Percentiles rank a stretch among this genome's conserved stretches.
phyloP scores from a whole-genome alignment of 1,284 basidiomycete genomes.

The Xerocomus cyaneibrunnescens region DNA sequence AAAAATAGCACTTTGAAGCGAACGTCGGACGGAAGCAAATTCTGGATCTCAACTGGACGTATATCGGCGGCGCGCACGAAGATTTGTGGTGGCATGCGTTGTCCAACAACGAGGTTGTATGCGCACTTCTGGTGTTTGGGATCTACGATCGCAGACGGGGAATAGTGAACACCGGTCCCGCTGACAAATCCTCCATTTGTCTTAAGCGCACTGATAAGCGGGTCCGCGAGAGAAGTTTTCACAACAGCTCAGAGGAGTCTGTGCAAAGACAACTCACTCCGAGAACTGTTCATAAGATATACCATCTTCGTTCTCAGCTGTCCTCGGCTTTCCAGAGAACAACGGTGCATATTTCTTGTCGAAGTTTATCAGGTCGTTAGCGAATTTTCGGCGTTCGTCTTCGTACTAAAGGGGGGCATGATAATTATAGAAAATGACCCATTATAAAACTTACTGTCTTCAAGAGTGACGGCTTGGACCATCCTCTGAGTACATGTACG shows the following conservation, averaged over 20 bases:
- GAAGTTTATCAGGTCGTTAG: slow-evolving; percentile 70
- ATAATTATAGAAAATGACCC: background rate
- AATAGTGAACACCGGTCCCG: slow-evolving; percentile 64
- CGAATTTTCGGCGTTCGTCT: background rate
- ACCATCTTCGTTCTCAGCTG: background rate
- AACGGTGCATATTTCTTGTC: background rate
- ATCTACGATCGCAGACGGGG: slow-evolving; percentile 50
- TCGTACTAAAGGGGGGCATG: slow-evolving; percentile 53
- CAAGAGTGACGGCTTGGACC: slow-evolving; percentile 63
- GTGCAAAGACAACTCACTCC: background rate
- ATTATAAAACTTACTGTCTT: slow-evolving; percentile 54
- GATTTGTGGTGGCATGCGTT: slow-evolving; percentile 56
- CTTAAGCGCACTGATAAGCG: background rate
- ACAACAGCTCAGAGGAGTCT: background rate
- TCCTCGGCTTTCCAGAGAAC: background rate
- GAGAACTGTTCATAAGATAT: background rate
- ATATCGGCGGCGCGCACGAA: slow-evolving; percentile 63
- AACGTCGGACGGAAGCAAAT: slow-evolving; percentile 62
- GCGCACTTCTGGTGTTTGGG: slow-evolving; percentile 45
- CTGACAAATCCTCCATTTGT: slow-evolving; percentile 42
- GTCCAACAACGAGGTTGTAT: slow-evolving; percentile 46
- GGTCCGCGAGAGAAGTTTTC: background rate
- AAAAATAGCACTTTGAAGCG: slow-evolving; percentile 75
- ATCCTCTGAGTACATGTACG: slow-evolving; percentile 66
- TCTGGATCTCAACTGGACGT: slow-evolving; percentile 63